Conservation (phyloP, 2,329 filamentous ascomycete genomes). For the Monilinia laxa region DNA sequence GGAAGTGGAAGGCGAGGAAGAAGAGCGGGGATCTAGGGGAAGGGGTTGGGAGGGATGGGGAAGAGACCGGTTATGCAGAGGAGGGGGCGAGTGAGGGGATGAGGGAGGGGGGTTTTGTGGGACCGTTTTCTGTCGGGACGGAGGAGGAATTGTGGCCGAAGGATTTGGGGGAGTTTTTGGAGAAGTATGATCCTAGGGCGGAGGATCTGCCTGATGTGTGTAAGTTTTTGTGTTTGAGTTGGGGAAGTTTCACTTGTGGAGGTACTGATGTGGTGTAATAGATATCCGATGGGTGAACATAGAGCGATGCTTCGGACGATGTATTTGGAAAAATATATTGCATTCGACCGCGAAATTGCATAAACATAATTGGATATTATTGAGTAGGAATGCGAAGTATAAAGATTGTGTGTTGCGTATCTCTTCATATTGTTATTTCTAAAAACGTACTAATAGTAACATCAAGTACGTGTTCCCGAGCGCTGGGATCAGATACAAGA, state of each 20-base stretch:
- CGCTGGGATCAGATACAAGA: constrained; percentile 28
- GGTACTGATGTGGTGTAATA: background rate
- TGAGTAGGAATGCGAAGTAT: constrained; percentile 27
- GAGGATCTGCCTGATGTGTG: constrained; percentile 7
- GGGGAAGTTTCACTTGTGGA: background rate
- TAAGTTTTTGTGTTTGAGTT: background rate
- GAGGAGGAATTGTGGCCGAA: background rate
- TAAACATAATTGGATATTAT: constrained; percentile 29
- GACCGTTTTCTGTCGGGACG: no score
- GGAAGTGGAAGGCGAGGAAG: no score
- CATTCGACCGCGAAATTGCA: constrained; percentile 27
- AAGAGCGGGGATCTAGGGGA: background rate
- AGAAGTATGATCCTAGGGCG: constrained; percentile 27
- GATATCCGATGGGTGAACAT: constrained; percentile 21
- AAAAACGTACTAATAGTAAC: background rate
- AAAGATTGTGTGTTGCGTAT: constrained; percentile 23
- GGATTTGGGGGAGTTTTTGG: constrained; percentile 23
- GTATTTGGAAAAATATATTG: constrained; percentile 28
- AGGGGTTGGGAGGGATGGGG: background rate
- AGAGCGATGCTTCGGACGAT: constrained; percentile 25
- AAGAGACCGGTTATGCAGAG: background rate
- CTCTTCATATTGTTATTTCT: background rate
- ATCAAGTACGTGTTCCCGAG: constrained; percentile 22
- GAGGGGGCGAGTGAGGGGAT: background rate
- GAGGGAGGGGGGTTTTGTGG: background rate